Percentiles rank a stretch among this genome's conserved stretches.
phyloP scores from a whole-genome alignment of 1,284 basidiomycete species.

The Anthracocystis setariae region DNA sequence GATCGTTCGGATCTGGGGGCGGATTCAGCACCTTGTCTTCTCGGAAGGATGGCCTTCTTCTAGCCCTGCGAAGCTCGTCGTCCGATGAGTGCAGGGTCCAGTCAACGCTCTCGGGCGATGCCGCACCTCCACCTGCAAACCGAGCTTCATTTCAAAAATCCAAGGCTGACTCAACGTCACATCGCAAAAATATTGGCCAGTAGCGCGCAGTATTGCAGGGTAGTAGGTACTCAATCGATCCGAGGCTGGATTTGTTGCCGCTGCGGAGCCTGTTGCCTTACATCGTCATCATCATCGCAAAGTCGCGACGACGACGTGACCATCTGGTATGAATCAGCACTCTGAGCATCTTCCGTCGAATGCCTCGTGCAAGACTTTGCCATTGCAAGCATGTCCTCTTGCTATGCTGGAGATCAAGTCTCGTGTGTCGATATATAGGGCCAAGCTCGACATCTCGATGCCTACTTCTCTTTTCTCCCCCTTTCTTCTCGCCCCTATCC shows the following conservation, averaged over 20 bases:
- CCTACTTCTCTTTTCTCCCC: background rate
- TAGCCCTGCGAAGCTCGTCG: too few species aligned
- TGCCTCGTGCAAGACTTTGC: too few species aligned
- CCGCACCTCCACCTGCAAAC: constrained; percentile 22
- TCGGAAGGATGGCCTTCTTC: too few species aligned
- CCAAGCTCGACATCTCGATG: background rate
- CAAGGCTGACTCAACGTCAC: constrained; percentile 24
- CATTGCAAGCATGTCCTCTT: too few species aligned
- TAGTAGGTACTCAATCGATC: too few species aligned
- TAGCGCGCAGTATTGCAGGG: background rate
- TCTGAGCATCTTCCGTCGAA: too few species aligned
- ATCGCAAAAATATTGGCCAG: background rate
- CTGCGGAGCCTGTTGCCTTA: constrained; percentile 1
- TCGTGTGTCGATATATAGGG: background rate
- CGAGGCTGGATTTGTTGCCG: constrained; percentile 4
- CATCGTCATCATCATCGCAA: constrained; percentile 10
- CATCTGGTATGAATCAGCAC: too few species aligned
- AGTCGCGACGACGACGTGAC: background rate
- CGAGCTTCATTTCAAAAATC: background rate
- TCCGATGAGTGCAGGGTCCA: constrained; percentile 24
- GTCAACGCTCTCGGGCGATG: constrained; percentile 11
- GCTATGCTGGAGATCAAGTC: background rate
- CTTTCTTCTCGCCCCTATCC: background rate
- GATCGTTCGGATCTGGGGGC: too few species aligned
- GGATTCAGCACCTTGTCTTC: too few species aligned